These are phyloP conservation scores for Globisporangium carolinianum DNA, from an alignment of 352 stramenopile species.

Conservation along the genomic window DNA sequence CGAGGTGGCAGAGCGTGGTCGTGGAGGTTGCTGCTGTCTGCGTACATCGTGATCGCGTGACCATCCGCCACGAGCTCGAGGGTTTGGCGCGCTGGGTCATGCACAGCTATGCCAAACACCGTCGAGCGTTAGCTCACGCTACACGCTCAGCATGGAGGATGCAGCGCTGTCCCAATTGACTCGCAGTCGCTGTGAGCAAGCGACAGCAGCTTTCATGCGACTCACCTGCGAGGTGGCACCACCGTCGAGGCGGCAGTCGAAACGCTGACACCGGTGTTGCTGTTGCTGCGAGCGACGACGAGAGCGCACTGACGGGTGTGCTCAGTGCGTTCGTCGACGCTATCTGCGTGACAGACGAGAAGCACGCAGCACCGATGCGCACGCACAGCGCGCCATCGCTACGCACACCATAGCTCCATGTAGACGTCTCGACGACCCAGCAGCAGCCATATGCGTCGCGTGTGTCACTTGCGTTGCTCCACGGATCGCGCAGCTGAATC, in stretches of 20 bases:
- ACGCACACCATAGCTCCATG: conserved; percentile 20
- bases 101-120: not conserved
- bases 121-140: not conserved
- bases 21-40: not conserved
- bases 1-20: too few relatives aligned
- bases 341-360: not conserved
- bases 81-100: not conserved
- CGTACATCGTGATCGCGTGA: not conserved
- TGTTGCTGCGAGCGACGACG: not conserved
- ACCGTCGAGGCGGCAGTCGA: not conserved
- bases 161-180: not conserved
- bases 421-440: conserved; percentile 23
- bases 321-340: too few relatives aligned
- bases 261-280: not conserved
- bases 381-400: conserved; percentile 7
- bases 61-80: conserved; percentile 9
- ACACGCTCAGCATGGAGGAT: not conserved
- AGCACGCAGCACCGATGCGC: not conserved
- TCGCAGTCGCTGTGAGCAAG: too few relatives aligned
- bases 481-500: conserved; percentile 20
- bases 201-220: not conserved
- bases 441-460: conserved; percentile 5
- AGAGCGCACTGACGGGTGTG: not conserved
- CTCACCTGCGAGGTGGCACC: conserved; percentile 17
- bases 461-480: not conserved